phyloP scores from a whole-genome alignment of 805 yeast genomes.

The Kuraishia molischiana region DNA sequence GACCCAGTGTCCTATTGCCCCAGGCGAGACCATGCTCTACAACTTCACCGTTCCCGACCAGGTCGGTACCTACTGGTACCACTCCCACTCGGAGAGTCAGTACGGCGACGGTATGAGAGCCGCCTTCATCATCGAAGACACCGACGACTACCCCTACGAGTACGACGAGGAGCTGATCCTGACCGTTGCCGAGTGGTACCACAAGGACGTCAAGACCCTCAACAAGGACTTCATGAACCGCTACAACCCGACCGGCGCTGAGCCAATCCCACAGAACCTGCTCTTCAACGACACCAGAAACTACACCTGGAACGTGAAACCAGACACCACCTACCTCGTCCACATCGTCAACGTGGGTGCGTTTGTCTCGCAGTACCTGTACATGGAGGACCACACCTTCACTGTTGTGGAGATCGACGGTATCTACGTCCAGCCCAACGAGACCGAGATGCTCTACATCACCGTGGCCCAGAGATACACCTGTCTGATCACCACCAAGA shows the following conservation, averaged over 20 bases:
- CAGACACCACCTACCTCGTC: slow-evolving; percentile 52
- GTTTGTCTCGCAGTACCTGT: slow-evolving; percentile 64
- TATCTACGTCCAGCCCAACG: slow-evolving; percentile 48
- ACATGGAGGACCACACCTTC: slow-evolving; percentile 62
- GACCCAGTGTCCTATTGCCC: slow-evolving; percentile 71
- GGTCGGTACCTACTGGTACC: slow-evolving; percentile 80
- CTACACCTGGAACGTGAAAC: slow-evolving; percentile 42
- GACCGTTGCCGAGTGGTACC: slow-evolving; percentile 57
- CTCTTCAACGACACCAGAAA: slow-evolving; percentile 59
- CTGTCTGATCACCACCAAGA: slow-evolving; percentile 63
- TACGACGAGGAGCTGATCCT: slow-evolving; percentile 56
- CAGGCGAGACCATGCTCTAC: slow-evolving; percentile 56
- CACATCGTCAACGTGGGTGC: slow-evolving; percentile 61
- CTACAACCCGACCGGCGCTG: slow-evolving; percentile 80
- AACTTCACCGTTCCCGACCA: slow-evolving; percentile 63
- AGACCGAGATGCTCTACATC: slow-evolving; percentile 45
- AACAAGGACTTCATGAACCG: slow-evolving; percentile 41
- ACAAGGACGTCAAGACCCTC: slow-evolving; percentile 37
- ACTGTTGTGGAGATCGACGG: slow-evolving; percentile 73
- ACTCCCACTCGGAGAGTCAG: slow-evolving; percentile 69
- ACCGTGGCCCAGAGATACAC: slow-evolving; percentile 80
- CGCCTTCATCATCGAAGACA: slow-evolving; percentile 54
- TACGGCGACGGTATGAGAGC: slow-evolving; percentile 75
- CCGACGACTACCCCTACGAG: slow-evolving; percentile 32
- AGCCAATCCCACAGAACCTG: slow-evolving; percentile 64